Base-by-base conservation (phyloP, 768 basidiomycete genomes). In the Cystobasidium ongulense region DNA sequence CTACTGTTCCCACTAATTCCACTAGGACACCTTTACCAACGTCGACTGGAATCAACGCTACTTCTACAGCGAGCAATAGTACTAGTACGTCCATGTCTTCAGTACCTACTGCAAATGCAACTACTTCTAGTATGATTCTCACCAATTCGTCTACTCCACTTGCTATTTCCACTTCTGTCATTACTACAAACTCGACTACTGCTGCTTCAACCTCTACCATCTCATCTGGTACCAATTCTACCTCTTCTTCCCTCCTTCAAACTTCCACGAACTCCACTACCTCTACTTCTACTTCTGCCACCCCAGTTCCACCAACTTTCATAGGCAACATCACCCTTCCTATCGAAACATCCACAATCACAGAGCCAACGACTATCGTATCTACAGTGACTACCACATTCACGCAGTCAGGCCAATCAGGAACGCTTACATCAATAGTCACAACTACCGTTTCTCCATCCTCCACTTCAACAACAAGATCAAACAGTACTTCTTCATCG, bases 311-410 rank as follows among this genome's bases (percentile, higher is more conserved):
- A 29, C 57, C 57, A 13, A 59, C 57, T 3, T 59, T 59, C 57
- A 59, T 27, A 7, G 57, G 57, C 25, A 64, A 64, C 33, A 64
- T 43, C 63, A 64, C 65, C 18, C 25, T 67, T 8, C 65, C 65
- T 31, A 52, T 53, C 65, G 57, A 59, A 21, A 59, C 57, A 10
- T 59, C 57, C 57, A 67, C 39, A 25, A 52, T 67, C 18, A 67
- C 65, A 67, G 27, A 29, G 53, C 39, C 65, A 2, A 53, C 65
- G 13, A 67, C 65, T 8, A 53, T 67, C 41, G 43, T 67, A 3
- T 50, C 65, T n/a, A 67, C 65, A 8, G 65, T 50, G 4, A 67
- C 53, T 11, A 57, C 68, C 7, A 38, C 68, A 3, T 39, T 64
- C n/a, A 64, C 63, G 35, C 7, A 64, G 46, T 39, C 39, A 25